Evolutionary conservation across 805 yeast species (phyloP), one percentile per base, ranked within the genome.

Genomic region (Jamesozyma rosinii): DNA sequence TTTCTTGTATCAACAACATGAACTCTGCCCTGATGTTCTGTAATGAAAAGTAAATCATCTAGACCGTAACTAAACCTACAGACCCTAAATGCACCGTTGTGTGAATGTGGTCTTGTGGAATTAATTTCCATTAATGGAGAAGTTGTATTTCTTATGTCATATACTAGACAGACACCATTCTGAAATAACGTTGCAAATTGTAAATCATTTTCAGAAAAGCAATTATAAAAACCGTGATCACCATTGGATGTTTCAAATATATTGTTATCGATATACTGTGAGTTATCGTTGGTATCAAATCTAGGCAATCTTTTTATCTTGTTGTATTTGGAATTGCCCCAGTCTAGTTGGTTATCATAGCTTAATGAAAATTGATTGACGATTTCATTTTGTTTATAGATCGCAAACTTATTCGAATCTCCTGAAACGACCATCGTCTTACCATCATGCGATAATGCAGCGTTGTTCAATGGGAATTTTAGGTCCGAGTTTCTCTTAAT

Each of bases 21-120:
- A 3, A 89, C 83, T 42, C 95, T 71, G 0, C 95, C 94, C 42
- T 79, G 82, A 53, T 89, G 95, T 59, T 89, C 97, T 42, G 83
- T 74, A 2, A 89, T 70, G 42, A 83, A 75, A 44, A 89, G 65
- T 46, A 87, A 62, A 61, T 89, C 95, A 52, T 82, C 89, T 14
- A 82, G 68, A 3, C 85, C 81, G 31, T 72, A 68, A 20, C 83
- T 69, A 50, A 77, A 80, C 57, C 79, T 78, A 43, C 71, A 60
- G 47, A 81, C 77, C 46, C 92, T 67, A 55, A 83, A 81, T 1
- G 88, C 84, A 3, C 90, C 89, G 42, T 65, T 62, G 22, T 69
- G 65, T 3, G 73, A 61, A 31, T 73, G 66, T 37, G 70, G 70
- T 49, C 89, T 67, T 0, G 90, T 80, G 3, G 88, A 79, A 40